Base-by-base conservation (phyloP, 2,329 filamentous ascomycete genomes). In the Aureobasidium sp. region DNA sequence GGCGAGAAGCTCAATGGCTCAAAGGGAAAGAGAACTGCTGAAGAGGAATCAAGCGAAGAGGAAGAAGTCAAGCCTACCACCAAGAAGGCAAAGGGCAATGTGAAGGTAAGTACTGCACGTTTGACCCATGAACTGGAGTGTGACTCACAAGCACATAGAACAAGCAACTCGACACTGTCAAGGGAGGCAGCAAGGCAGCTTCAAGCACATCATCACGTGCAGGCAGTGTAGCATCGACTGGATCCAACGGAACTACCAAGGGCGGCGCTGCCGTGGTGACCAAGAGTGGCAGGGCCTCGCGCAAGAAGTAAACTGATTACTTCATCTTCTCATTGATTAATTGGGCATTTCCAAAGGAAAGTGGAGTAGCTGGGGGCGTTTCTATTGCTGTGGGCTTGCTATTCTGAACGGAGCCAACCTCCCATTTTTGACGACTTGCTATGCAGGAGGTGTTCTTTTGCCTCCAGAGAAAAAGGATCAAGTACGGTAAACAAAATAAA, bases 21-120 rank as follows among this genome's bases (percentile, higher is more conserved):
- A 57, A 84, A 79, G 61, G 77, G 79, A 30, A 93, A 93, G 74
- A 83, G 88, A 61, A 73, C 74, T 2, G 86, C 86, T 6, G 89
- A 91, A 40, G 89, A 93, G 35, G 86, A 89, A 56, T 89, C 93
- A 48, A 88, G 90, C 53, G 48, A 51, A 24, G 88, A 93, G 61
- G 81, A 90, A 50, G 78, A 93, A 51, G 87, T 87, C 38, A 83
- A 86, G 68, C 89, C 90, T n/a, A 84, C 84, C 1, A 95, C 95
- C 80, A 97, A 97, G 79, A 95, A 94, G 80, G 79, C 83, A 14
- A 94, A 94, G 78, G 88, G 87, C 62, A 84, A 84, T 50, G 85
- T 90, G 57, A 94, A 95, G 81, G 89, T 93, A 76, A 67, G 82
- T 70, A 21, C 16, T 34, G 47, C 50, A 53, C n/a, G n/a, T n/a